Conservation (phyloP, 768 basidiomycete species). For the Pulveroboletus ravenelii region DNA sequence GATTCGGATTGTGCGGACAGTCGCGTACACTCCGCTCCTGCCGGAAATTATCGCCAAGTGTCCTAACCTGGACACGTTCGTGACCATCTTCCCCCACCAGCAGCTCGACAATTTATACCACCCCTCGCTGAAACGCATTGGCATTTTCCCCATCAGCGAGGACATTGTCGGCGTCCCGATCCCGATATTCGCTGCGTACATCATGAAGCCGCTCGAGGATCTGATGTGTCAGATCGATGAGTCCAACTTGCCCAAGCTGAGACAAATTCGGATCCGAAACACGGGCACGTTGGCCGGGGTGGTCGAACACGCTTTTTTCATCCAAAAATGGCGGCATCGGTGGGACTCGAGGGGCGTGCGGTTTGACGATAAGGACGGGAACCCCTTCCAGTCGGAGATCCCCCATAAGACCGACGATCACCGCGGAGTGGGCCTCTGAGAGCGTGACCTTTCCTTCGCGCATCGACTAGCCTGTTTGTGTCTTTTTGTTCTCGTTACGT, state of each 20-base stretch:
- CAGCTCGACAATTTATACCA: slow-evolving; percentile 35
- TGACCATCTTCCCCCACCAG: slow-evolving; percentile 35
- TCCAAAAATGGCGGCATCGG: slow-evolving; percentile 27
- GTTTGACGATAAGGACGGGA: slow-evolving; percentile 32
- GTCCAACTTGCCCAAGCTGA: slow-evolving; percentile 32
- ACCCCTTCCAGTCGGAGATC: slow-evolving; percentile 14
- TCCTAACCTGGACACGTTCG: slow-evolving; percentile 39
- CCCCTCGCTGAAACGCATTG: slow-evolving; percentile 38
- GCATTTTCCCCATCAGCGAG: slow-evolving; percentile 40
- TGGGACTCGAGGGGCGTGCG: slow-evolving; percentile 28
- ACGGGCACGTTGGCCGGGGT: slow-evolving; percentile 35
- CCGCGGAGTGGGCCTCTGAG: background rate
- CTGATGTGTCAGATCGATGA: slow-evolving; percentile 35
- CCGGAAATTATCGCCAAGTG: slow-evolving; percentile 35
- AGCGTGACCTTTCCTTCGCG: background rate
- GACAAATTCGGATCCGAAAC: slow-evolving; percentile 39
- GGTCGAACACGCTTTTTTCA: slow-evolving; percentile 22
- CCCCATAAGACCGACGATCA: background rate
- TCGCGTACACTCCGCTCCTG: slow-evolving; percentile 32
- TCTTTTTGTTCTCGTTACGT: background rate
- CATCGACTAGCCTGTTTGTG: background rate
- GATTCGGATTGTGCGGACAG: slow-evolving; percentile 38
- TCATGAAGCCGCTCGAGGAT: slow-evolving; percentile 39
- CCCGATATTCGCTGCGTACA: slow-evolving; percentile 35
- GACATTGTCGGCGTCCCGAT: slow-evolving; percentile 34